A percentile compares a stretch with the other conserved stretches of the same genome.
phyloP scores from a whole-genome alignment of 192 early-diverging fungal genomes.

The Entomortierella beljakovae region DNA sequence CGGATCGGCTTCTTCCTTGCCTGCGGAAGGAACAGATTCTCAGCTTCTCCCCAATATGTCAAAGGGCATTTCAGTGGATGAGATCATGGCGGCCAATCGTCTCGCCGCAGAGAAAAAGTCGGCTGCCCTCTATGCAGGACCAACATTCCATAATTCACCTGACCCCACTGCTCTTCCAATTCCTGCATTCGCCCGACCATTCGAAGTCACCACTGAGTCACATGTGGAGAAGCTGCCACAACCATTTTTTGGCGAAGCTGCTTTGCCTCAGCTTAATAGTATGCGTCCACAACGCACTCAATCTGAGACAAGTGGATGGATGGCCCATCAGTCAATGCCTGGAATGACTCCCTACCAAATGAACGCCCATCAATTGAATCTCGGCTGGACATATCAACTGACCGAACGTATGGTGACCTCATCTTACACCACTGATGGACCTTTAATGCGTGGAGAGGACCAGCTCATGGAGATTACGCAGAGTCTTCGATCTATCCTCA shows the following conservation, averaged over 20 bases:
- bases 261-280: constrained; percentile 35
- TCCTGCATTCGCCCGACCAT: constrained; percentile 51
- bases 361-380: no score
- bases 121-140: constrained; percentile 59
- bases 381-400: constrained; percentile 20
- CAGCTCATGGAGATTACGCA: constrained; percentile 59
- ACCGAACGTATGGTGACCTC: constrained; percentile 56
- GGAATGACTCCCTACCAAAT: neutral
- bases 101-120: constrained; percentile 23
- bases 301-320: constrained; percentile 27
- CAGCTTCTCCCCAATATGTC: constrained; percentile 6
- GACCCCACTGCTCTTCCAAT: constrained; percentile 65
- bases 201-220: neutral
- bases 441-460: constrained; percentile 6
- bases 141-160: constrained; percentile 67
- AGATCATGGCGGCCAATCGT: constrained; percentile 26
- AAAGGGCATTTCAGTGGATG: constrained; percentile 24
- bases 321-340: constrained; percentile 26
- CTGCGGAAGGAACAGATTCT: neutral
- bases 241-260: constrained; percentile 34
- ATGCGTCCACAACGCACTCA: constrained; percentile 29
- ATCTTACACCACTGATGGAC: constrained; percentile 28
- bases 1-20: neutral
- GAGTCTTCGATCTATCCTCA: constrained; percentile 57
- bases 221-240: constrained; percentile 4